Evolutionary conservation across 306 rosid species (phyloP).

Genomic region (Styphnolobium japonicum): DNA sequence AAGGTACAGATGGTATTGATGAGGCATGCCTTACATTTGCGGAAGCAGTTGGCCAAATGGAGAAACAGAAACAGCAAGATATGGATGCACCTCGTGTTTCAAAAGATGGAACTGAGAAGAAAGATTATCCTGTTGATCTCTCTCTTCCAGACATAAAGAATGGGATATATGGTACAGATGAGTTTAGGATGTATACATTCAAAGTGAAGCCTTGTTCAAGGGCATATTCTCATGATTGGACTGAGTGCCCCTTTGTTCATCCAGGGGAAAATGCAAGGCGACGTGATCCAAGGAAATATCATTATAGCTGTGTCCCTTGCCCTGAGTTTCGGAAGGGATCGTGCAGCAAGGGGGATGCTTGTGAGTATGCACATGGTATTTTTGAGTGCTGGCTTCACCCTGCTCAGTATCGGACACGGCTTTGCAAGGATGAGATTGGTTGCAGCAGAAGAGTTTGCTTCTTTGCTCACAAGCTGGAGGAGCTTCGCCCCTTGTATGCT

Average conservation of each 20-base stretch:
- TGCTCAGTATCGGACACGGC: constrained; percentile 83
- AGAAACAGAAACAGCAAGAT: constrained; percentile 35
- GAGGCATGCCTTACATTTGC: constrained; percentile 32
- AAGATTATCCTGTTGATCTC: constrained; percentile 69
- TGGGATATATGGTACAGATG: constrained; percentile 81
- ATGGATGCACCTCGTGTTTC: constrained; percentile 20
- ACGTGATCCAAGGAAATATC: constrained; percentile 77
- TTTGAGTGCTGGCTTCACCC: constrained; percentile 98
- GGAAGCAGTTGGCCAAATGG: constrained; percentile 24
- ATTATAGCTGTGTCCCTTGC: constrained; percentile 84
- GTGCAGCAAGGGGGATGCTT: constrained; percentile 75
- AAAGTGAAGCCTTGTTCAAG: constrained; percentile 92
- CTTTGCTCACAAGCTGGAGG: constrained; percentile 83
- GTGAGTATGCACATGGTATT: constrained; percentile 90
- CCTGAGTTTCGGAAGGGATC: constrained; percentile 82
- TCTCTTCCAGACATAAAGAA: constrained; percentile 87
- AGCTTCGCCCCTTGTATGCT: constrained; percentile 84
- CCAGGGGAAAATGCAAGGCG: constrained; percentile 91
- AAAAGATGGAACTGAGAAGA: constrained; percentile 57
- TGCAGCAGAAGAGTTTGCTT: constrained; percentile 81
- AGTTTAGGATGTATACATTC: constrained; percentile 82
- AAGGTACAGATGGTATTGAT: constrained; percentile 33
- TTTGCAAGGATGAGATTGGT: constrained; percentile 79
- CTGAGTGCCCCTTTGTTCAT: constrained; percentile 93
- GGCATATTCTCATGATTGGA: constrained; percentile 96